phyloP scores from a whole-genome alignment of 768 basidiomycete genomes.

The Termitomyces sp. region DNA sequence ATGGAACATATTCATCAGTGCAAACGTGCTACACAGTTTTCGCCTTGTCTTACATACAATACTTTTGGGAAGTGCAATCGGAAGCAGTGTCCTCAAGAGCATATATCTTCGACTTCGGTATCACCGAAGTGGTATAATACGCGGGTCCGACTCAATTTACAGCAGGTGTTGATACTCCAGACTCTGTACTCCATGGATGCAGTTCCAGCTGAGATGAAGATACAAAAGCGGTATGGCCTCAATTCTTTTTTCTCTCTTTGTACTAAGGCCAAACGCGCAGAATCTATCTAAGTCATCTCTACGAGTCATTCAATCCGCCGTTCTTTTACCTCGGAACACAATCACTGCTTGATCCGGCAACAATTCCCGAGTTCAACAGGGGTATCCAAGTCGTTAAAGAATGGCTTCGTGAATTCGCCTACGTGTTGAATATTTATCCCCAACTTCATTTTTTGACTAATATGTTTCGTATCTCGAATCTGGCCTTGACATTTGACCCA shows the following conservation, averaged over 20 bases:
- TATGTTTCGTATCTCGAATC: constrained; percentile 29
- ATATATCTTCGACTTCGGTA: constrained; percentile 20
- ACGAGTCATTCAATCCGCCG: constrained; percentile 48
- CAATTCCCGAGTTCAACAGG: constrained; percentile 35
- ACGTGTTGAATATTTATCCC: constrained; percentile 23
- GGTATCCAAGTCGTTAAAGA: constrained; percentile 33
- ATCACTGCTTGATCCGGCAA: constrained; percentile 26
- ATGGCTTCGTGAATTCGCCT: constrained; percentile 44
- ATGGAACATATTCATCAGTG: constrained; percentile 29
- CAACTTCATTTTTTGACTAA: constrained; percentile 33
- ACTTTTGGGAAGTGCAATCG: constrained; percentile 28
- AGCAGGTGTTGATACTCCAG: constrained; percentile 47
- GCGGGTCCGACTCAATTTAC: constrained; percentile 41
- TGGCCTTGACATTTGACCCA: constrained; percentile 37
- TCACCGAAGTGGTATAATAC: constrained; percentile 29
- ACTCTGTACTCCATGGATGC: constrained; percentile 9
- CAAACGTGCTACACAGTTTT: constrained; percentile 25
- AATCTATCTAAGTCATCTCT: constrained; percentile 42
- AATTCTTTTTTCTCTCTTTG: neutral
- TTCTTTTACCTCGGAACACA: constrained; percentile 42
- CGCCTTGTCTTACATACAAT: constrained; percentile 34
- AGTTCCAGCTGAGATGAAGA: constrained; percentile 1
- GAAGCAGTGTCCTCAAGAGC: constrained; percentile 31
- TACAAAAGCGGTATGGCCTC: constrained; percentile 17
- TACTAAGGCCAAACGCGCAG: constrained; percentile 21